Percentiles rank a stretch among this genome's conserved stretches.
Conservation (phyloP, 129 eudicot genomes). For the Flaveria sonorensis region DNA sequence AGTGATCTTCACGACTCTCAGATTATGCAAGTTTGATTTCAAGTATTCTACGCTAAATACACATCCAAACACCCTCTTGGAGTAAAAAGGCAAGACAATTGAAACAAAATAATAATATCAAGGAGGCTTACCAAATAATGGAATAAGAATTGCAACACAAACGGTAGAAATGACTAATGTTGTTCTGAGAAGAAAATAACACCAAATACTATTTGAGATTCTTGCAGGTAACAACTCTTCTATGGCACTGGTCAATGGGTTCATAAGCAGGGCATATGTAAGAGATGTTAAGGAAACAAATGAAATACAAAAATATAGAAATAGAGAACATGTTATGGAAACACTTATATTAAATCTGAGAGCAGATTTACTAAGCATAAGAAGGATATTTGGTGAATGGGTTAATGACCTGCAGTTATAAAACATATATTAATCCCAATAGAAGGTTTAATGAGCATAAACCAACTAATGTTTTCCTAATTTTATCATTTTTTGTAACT, state of each 20-base stretch:
- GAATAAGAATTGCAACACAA: constrained; percentile 71
- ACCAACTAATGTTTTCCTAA: neutral
- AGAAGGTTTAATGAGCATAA: constrained; percentile 12
- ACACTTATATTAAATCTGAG: neutral
- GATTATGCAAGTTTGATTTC: too few relatives aligned
- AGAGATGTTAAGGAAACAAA: constrained; percentile 48
- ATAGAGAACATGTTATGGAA: constrained; percentile 1
- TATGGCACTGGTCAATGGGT: constrained; percentile 83
- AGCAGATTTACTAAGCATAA: neutral
- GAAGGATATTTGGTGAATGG: constrained; percentile 88
- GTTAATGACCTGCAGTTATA: constrained; percentile 68
- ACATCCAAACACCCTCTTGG: constrained; percentile 1
- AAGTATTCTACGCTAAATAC: too few relatives aligned
- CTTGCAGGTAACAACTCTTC: constrained; percentile 77
- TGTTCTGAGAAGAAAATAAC: constrained; percentile 62
- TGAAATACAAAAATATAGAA: neutral
- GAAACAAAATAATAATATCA: neutral
- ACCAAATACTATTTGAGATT: constrained; percentile 46
- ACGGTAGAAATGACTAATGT: constrained; percentile 66
- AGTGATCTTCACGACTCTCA: too few relatives aligned
- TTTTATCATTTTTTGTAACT: neutral
- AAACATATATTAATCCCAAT: constrained; percentile 8
- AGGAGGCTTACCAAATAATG: constrained; percentile 75
- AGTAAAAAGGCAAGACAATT: neutral
- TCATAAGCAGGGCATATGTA: constrained; percentile 75